Base-by-base conservation (phyloP, 768 basidiomycete species). In the Psilocybe tampanensis region DNA sequence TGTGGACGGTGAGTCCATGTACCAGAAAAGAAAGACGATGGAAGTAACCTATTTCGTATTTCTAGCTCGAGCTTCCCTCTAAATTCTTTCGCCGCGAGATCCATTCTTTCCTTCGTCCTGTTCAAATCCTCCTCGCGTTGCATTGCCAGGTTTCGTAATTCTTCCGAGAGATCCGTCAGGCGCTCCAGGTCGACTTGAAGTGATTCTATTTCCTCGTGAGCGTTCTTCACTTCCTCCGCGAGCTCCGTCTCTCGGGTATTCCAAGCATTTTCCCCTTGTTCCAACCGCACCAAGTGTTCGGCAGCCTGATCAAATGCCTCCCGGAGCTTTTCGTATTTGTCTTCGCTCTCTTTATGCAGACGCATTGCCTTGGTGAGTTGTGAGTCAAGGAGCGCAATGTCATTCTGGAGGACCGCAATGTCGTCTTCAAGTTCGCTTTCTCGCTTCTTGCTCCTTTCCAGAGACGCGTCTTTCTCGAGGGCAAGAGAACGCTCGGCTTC, bases 361-460 rank as follows among this genome's bases (percentile, higher is more conserved):
- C 83, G 80, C 66, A 94, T 78, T 0, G 90, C 88, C 8, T 89
- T 83, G 55, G 92, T 92, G 8, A 96, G 80, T 65, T 98, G 94
- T 3, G 87, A 88, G 64, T 95, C 93, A 12, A 96, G 77, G 2
- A 85, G 80, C 55, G 95, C 92, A 44, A 96, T 79, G 64, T 98
- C 95, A 2, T 79, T 77, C 63, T 97, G 93, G 19, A 97, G 72
- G 1, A 87, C 84, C 1, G 76, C 74, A 13, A 95, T 81, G 64
- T 95, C 94, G 52, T 97, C 94, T 68, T 94, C 88, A 2, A 98
- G 79, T 57, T 93, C 88, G 26, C 79, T 79, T 69, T 96, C 94
- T n/a, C 87, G 85, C 61, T 85, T 84, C 74, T 94, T 95, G 71
- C 88, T 89, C 45, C 94, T 80, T 56, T 92, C 88, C 1, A 98